A percentile compares a stretch with the other conserved stretches of the same genome.
phyloP scores from a whole-genome alignment of 2,329 filamentous ascomycete genomes.

The Colletotrichum brevisporum region DNA sequence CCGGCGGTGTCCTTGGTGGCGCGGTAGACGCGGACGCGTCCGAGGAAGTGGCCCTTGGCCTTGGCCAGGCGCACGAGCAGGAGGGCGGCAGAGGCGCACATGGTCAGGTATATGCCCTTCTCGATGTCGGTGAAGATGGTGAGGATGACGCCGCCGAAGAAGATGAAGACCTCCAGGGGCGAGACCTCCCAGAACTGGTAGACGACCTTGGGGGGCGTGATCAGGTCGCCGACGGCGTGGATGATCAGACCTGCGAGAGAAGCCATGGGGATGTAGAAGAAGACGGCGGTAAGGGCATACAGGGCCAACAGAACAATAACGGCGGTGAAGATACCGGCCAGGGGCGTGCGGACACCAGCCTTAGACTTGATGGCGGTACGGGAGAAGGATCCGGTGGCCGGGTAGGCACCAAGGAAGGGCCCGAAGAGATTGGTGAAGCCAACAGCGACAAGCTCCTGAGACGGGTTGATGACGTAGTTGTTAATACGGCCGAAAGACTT shows the following conservation, averaged over 20 bases:
- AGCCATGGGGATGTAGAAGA: slow-evolving; percentile 84
- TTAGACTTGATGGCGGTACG: slow-evolving; percentile 89
- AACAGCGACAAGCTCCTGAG: slow-evolving; percentile 84
- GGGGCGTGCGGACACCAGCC: slow-evolving; percentile 83
- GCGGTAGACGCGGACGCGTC: slow-evolving; percentile 49
- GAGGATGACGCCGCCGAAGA: slow-evolving; percentile 79
- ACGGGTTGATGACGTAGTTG: slow-evolving; percentile 84
- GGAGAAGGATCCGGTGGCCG: slow-evolving; percentile 63
- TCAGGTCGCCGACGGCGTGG: slow-evolving; percentile 83
- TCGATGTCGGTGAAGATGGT: slow-evolving; percentile 65
- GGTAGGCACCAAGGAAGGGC: slow-evolving; percentile 76
- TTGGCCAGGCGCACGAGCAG: slow-evolving; percentile 62
- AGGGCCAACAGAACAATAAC: slow-evolving; percentile 82
- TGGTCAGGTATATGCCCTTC: slow-evolving; percentile 64
- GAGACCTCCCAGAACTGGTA: slow-evolving; percentile 85
- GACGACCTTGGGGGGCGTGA: slow-evolving; percentile 80
- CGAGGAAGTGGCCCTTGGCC: slow-evolving; percentile 63
- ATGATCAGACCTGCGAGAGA: slow-evolving; percentile 84
- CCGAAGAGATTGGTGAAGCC: slow-evolving; percentile 82
- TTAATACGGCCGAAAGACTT: slow-evolving; percentile 86
- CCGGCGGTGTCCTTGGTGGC: slow-evolving; percentile 40
- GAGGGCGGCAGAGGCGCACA: slow-evolving; percentile 58
- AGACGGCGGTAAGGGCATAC: slow-evolving; percentile 82
- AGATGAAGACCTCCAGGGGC: slow-evolving; percentile 81
- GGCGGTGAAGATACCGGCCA: slow-evolving; percentile 84